Evolutionary conservation across 805 yeast species (phyloP), one percentile per base, ranked within the genome.

Genomic region (Yarrowia hollandica): DNA sequence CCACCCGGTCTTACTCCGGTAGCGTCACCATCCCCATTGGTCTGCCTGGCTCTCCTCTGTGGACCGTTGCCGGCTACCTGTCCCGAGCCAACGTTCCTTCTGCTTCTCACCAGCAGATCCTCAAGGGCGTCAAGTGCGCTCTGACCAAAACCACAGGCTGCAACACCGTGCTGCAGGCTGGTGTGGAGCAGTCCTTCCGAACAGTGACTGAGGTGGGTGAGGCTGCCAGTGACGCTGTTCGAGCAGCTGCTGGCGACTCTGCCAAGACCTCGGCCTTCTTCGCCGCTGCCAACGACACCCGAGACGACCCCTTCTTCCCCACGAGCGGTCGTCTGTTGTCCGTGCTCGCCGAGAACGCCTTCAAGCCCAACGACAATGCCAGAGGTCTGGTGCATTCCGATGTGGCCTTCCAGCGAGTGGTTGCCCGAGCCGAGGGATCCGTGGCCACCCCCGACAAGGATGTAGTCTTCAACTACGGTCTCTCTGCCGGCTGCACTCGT

Each of bases 261-360:
- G 58, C 44, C 35, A 35, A 35, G 19, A 52, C 58, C 12, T 35
- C 58, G n/a, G 58, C 44, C 21, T 37, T 52, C 26, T 14, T 37
- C 12, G 58, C 58, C n/a, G 58, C 26, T 4, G 58, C 42, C 2
- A 25, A 23, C 33, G 44, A 52, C 18, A 25, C 58, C 12, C 55
- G 55, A 48, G 55, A 48, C 30, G 55, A 48, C 39, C 55, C 55
- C 39, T 48, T 48, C 22, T 48, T 48, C 39, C 55, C 55, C 30
- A 48, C 55, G 16, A 1, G n/a, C 2, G 55, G 55, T 4, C 55
- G 55, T 21, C 55, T 48, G 22, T n/a, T 34, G 15, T 37, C 42
- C 11, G 14, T 52, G 10, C 26, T 35, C 9, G 58, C 58, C 10
- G 58, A 52, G 19, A 35, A 52, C 35, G 58, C 58, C 25, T 35